Conservation (phyloP, 2,329 filamentous ascomycete species). For the Metarhizium anisopliae region DNA sequence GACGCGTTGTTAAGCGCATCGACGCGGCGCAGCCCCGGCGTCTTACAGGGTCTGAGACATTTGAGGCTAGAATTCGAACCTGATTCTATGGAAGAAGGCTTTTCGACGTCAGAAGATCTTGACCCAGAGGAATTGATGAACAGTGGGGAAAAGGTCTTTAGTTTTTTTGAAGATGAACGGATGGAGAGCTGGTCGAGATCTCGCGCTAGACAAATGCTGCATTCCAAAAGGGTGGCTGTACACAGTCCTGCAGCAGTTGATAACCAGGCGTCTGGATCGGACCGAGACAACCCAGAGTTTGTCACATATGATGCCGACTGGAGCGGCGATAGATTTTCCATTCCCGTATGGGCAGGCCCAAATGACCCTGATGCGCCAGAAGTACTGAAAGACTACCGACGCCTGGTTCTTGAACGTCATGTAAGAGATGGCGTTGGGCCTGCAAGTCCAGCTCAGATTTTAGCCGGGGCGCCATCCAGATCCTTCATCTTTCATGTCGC, state of each 20-base stretch:
- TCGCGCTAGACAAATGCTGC: background rate
- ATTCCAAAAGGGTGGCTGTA: slow-evolving; percentile 4
- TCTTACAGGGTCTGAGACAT: slow-evolving; percentile 42
- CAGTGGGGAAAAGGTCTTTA: slow-evolving; percentile 29
- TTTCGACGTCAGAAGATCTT: slow-evolving; percentile 22
- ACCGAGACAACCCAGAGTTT: slow-evolving; percentile 13
- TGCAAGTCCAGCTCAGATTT: slow-evolving; percentile 38
- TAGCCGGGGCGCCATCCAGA: slow-evolving; percentile 37
- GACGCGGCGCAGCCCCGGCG: slow-evolving; percentile 29
- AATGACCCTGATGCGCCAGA: slow-evolving; percentile 20
- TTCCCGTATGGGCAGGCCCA: slow-evolving; percentile 39
- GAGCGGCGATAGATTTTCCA: slow-evolving; percentile 16
- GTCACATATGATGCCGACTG: slow-evolving; percentile 15
- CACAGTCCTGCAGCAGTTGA: background rate
- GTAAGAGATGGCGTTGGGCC: slow-evolving; percentile 33
- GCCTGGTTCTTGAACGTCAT: slow-evolving; percentile 27
- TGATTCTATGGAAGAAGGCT: slow-evolving; percentile 25
- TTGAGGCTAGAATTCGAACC: slow-evolving; percentile 46
- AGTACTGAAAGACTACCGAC: slow-evolving; percentile 39
- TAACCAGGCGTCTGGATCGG: slow-evolving; percentile 1
- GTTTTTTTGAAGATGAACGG: slow-evolving; percentile 32
- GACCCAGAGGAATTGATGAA: slow-evolving; percentile 35
- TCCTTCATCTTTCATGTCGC: slow-evolving; percentile 40
- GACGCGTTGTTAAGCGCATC: slow-evolving; percentile 14
- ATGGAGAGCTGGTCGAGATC: slow-evolving; percentile 5